Conservation (phyloP, 2,329 filamentous ascomycete species). For the Claviceps paspali region DNA sequence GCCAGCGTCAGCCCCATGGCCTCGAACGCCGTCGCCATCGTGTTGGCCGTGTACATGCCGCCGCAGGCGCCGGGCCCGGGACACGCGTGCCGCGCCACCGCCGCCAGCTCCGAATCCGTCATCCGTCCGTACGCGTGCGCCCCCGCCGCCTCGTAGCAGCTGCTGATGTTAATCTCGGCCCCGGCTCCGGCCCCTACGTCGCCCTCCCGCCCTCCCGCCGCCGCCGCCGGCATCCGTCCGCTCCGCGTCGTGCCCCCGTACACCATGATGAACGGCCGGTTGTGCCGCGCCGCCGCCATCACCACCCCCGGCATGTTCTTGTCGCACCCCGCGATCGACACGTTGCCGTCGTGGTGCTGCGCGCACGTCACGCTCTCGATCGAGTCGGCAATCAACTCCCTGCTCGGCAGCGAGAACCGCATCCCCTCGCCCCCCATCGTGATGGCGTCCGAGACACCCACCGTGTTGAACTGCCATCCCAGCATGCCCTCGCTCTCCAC, state of each 20-base stretch:
- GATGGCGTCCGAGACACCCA: constrained; percentile 80
- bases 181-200: too few species aligned
- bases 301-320: constrained; percentile 95
- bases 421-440: constrained; percentile 87
- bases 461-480: constrained; percentile 86
- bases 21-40: constrained; percentile 79
- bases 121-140: too few species aligned
- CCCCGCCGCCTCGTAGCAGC: constrained; percentile 74
- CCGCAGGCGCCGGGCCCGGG: constrained; percentile 49
- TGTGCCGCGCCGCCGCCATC: constrained; percentile 83
- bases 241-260: constrained; percentile 83
- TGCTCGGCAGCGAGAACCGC: constrained; percentile 68
- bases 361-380: constrained; percentile 89
- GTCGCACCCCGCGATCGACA: constrained; percentile 85
- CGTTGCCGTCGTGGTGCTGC: constrained; percentile 85
- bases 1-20: constrained; percentile 77
- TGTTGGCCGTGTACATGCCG: constrained; percentile 86
- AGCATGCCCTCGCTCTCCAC: constrained; percentile 75
- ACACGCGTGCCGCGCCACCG: constrained; percentile 66
- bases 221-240: constrained; percentile 67
- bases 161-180: constrained; percentile 87
- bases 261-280: constrained; percentile 86
- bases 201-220: too few species aligned
- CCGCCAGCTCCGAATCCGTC: too few species aligned
- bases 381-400: constrained; percentile 86